Evolutionary conservation across 2,329 filamentous ascomycete species (phyloP).

Genomic region (Didymellaceae sp.): DNA sequence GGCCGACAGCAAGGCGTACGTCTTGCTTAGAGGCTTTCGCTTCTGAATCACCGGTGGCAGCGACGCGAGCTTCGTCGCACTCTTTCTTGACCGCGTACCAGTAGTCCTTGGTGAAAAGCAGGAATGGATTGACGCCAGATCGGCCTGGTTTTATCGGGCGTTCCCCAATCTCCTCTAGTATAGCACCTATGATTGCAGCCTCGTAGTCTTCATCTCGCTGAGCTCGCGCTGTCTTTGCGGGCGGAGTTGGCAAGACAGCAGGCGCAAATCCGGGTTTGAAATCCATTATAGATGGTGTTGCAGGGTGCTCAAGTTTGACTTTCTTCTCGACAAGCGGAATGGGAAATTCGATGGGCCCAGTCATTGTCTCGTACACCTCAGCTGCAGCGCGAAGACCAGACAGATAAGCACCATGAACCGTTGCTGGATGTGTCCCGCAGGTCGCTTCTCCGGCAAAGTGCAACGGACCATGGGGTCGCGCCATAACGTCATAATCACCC

Average conservation of each 20-base stretch:
- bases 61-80: slow-evolving; percentile 71
- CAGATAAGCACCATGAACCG: slow-evolving; percentile 94
- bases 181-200: slow-evolving; percentile 62
- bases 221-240: slow-evolving; percentile 32
- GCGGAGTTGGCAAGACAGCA: slow-evolving; percentile 20
- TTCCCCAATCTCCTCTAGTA: slow-evolving; percentile 71
- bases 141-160: slow-evolving; percentile 75
- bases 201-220: slow-evolving; percentile 58
- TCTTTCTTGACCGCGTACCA: slow-evolving; percentile 68
- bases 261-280: slow-evolving; percentile 35
- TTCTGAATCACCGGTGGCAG: slow-evolving; percentile 68
- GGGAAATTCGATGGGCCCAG: slow-evolving; percentile 79
- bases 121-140: slow-evolving; percentile 81
- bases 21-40: slow-evolving; percentile 74
- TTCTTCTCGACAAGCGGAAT: slow-evolving; percentile 74
- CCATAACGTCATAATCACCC: slow-evolving; percentile 93
- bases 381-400: slow-evolving; percentile 89
- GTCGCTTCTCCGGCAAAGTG: slow-evolving; percentile 98
- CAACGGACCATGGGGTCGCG: slow-evolving; percentile 80
- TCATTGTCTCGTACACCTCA: slow-evolving; percentile 79
- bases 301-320: slow-evolving; percentile 31
- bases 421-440: slow-evolving; percentile 92
- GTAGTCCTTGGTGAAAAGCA: slow-evolving; percentile 82
- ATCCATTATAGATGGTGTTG: slow-evolving; percentile 19
- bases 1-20: slow-evolving; percentile 82